These are phyloP conservation scores for Fusarium vanettenii DNA, from an alignment of 2,329 filamentous ascomycete species.

Conservation along the genomic window DNA sequence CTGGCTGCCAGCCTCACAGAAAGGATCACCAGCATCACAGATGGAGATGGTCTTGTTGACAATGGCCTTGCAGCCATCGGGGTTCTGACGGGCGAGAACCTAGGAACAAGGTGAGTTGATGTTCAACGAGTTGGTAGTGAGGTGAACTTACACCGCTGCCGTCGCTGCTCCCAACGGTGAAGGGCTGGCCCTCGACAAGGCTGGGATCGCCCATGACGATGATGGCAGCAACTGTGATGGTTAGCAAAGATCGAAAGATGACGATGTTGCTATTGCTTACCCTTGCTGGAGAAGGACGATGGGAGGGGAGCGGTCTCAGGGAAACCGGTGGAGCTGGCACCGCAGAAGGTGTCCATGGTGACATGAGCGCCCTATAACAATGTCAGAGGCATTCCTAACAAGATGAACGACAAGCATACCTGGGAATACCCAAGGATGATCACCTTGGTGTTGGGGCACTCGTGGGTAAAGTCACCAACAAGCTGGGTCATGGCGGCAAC, in stretches of 20 bases:
- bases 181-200: constrained; percentile 18
- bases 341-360: constrained; percentile 19
- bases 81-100: constrained; percentile 26
- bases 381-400: background rate
- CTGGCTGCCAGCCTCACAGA: constrained; percentile 29
- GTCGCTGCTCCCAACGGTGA: constrained; percentile 21
- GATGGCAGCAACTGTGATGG: background rate
- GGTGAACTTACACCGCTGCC: constrained; percentile 24
- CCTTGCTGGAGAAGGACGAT: background rate
- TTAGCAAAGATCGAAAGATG: background rate
- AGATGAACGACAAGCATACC: background rate
- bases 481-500: constrained; percentile 16
- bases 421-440: constrained; percentile 37
- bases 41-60: constrained; percentile 25
- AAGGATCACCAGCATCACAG: constrained; percentile 28
- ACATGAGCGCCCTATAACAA: constrained; percentile 21
- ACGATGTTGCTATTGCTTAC: background rate
- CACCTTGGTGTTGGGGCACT: constrained; percentile 29
- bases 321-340: constrained; percentile 22
- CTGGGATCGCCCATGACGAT: constrained; percentile 30
- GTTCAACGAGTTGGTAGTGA: rapidly evolving
- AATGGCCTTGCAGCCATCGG: constrained; percentile 16
- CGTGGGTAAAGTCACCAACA: constrained; percentile 15
- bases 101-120: constrained; percentile 1
- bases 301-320: background rate